Conservation (phyloP, 2,329 filamentous ascomycete species). For the Sordariomycetes sp. region DNA sequence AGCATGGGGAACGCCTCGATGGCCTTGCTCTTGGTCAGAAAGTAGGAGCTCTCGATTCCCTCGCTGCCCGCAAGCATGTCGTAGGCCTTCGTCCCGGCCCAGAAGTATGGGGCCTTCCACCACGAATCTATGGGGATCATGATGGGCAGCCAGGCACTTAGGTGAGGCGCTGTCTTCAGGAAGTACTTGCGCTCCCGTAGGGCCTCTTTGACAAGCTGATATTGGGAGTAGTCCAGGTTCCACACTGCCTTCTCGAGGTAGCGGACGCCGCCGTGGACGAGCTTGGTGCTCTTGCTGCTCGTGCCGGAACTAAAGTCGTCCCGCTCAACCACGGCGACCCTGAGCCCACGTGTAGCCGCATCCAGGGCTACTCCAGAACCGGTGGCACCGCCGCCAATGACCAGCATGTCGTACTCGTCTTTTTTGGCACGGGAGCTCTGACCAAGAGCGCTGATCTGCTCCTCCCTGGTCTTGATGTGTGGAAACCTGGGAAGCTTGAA, state of each 20-base stretch:
- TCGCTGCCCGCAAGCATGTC: slow-evolving; percentile 78
- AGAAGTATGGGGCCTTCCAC: slow-evolving; percentile 72
- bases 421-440: slow-evolving; percentile 19
- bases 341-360: slow-evolving; percentile 59
- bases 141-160: slow-evolving; percentile 64
- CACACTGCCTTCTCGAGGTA: slow-evolving; percentile 68
- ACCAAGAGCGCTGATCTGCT: slow-evolving; percentile 53
- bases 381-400: slow-evolving; percentile 63
- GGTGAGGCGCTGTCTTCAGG: slow-evolving; percentile 62
- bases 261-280: slow-evolving; percentile 66
- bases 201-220: slow-evolving; percentile 60
- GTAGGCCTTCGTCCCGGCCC: slow-evolving; percentile 71
- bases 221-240: slow-evolving; percentile 66
- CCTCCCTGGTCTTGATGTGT: slow-evolving; percentile 46
- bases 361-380: slow-evolving; percentile 63
- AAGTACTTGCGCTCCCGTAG: slow-evolving; percentile 68
- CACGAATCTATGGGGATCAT: slow-evolving; percentile 66
- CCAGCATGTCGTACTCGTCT: slow-evolving; percentile 55
- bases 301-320: slow-evolving; percentile 67
- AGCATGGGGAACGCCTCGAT: slow-evolving; percentile 84
- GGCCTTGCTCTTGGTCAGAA: slow-evolving; percentile 76
- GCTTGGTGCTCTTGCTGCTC: slow-evolving; percentile 66
- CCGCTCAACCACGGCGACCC: slow-evolving; percentile 60
- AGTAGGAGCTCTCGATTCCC: slow-evolving; percentile 83
- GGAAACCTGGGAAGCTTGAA: slow-evolving; percentile 59